Percentiles rank a stretch among this genome's conserved stretches.
phyloP scores from a whole-genome alignment of 1,284 basidiomycete species.

The Kwoniella shivajii region DNA sequence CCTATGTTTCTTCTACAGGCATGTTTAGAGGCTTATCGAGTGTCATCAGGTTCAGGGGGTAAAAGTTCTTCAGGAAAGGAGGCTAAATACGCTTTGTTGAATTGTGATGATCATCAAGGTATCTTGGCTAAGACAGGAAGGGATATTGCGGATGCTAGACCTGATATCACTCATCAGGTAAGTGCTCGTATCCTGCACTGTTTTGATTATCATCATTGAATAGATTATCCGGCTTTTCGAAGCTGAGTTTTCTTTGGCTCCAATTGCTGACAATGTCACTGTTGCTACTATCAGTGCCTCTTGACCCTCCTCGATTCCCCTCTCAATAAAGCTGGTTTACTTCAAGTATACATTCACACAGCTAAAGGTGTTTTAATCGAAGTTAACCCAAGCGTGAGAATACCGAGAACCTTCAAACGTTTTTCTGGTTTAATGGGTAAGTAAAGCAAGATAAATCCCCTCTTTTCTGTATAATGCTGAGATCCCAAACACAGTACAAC shows the following conservation, averaged over 20 bases:
- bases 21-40: slow-evolving; percentile 92
- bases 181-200: slow-evolving; percentile 27
- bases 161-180: slow-evolving; percentile 98
- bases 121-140: slow-evolving; percentile 96
- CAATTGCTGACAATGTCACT: not conserved
- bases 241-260: not conserved
- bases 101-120: slow-evolving; percentile 99
- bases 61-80: slow-evolving; percentile 62
- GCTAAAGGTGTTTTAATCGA: slow-evolving; percentile 96
- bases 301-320: slow-evolving; percentile 96
- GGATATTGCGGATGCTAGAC: slow-evolving; percentile 96
- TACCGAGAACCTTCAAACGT: slow-evolving; percentile 97
- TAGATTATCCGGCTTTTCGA: too few species aligned
- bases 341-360: slow-evolving; percentile 99
- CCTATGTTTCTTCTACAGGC: slow-evolving; percentile 69
- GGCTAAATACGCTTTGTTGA: slow-evolving; percentile 94
- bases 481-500: slow-evolving; percentile 69
- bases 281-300: slow-evolving; percentile 68
- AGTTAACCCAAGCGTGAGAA: slow-evolving; percentile 96
- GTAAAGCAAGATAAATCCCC: slow-evolving; percentile 41
- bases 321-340: slow-evolving; percentile 92
- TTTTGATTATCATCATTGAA: too few species aligned
- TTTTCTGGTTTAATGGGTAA: slow-evolving; percentile 97
- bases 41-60: slow-evolving; percentile 62
- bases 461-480: not conserved